Evolutionary conservation across 2,329 filamentous ascomycete species (phyloP).

Genomic region (Colletotrichum falcatum): DNA sequence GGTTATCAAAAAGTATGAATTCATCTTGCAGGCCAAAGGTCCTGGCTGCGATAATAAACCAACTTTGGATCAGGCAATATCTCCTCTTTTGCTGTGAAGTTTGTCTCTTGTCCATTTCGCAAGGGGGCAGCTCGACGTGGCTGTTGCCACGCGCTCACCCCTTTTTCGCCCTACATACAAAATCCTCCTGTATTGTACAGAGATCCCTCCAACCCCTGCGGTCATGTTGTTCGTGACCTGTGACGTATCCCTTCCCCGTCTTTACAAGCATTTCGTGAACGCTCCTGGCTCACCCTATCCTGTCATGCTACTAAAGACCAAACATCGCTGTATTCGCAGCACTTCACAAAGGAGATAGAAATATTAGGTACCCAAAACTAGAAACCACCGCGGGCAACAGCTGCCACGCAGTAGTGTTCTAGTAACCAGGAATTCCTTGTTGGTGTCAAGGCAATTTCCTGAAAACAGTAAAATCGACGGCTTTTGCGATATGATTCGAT

Average conservation of each 20-base stretch:
- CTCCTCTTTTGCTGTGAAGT: conserved; percentile 19
- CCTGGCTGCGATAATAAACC: conserved; percentile 16
- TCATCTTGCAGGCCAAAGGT: conserved; percentile 17
- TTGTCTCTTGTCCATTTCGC: conserved; percentile 7
- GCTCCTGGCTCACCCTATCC: conserved; percentile 24
- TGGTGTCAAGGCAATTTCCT: conserved; percentile 35
- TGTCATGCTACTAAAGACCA: conserved; percentile 40
- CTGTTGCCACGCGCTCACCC: conserved; percentile 7
- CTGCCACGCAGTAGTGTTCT: neutral
- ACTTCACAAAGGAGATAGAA: conserved; percentile 35
- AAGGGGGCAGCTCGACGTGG: neutral
- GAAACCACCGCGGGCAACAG: conserved; percentile 10
- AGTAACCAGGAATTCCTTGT: conserved; percentile 11
- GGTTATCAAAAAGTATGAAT: conserved; percentile 30
- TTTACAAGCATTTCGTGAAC: conserved; percentile 27
- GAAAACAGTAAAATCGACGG: conserved; percentile 41
- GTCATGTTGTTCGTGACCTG: conserved; percentile 34
- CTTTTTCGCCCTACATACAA: conserved; percentile 24
- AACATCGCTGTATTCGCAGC: conserved; percentile 39
- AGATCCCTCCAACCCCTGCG: conserved; percentile 26
- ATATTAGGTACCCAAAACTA: conserved; percentile 37
- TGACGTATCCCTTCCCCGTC: conserved; percentile 8
- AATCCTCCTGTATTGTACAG: conserved; percentile 33
- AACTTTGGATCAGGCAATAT: neutral
- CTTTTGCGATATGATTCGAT: conserved; percentile 40